Conservation (phyloP, 2,329 filamentous ascomycete genomes). For the Sclerotinia minor region DNA sequence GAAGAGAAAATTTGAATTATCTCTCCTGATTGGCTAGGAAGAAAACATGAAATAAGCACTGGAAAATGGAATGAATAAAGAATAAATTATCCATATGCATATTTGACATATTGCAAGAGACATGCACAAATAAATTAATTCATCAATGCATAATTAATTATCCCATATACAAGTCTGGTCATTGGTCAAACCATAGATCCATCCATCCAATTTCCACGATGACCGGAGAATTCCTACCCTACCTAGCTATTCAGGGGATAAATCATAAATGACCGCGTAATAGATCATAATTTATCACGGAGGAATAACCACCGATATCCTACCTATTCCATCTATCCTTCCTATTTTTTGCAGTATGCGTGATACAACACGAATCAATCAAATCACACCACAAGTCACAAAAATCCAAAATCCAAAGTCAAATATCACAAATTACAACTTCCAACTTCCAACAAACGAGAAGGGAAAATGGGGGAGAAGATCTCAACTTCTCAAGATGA, state of each 20-base stretch:
- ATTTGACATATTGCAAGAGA: conserved; percentile 7
- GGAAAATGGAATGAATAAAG: neutral
- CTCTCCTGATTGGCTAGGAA: neutral
- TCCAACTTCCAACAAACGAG: too few species aligned
- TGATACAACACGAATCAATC: neutral
- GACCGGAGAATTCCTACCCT: neutral
- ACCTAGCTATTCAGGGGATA: too few species aligned
- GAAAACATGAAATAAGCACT: neutral
- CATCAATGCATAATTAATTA: neutral
- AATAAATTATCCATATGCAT: neutral
- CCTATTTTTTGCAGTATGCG: neutral
- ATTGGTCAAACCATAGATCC: too few species aligned
- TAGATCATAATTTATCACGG: neutral
- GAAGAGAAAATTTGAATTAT: neutral
- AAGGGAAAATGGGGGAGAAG: neutral
- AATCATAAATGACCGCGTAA: too few species aligned
- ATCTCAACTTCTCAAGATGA: conserved; percentile 1
- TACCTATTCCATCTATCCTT: too few species aligned
- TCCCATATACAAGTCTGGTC: neutral
- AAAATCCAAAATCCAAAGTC: too few species aligned
- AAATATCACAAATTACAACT: too few species aligned
- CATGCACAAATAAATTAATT: neutral
- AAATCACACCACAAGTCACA: too few species aligned
- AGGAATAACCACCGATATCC: neutral
- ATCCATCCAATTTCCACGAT: too few species aligned